A percentile compares a stretch with the other conserved stretches of the same genome.
phyloP scores from a whole-genome alignment of 2,329 filamentous ascomycete species.

The Hymenoscyphus albidus region DNA sequence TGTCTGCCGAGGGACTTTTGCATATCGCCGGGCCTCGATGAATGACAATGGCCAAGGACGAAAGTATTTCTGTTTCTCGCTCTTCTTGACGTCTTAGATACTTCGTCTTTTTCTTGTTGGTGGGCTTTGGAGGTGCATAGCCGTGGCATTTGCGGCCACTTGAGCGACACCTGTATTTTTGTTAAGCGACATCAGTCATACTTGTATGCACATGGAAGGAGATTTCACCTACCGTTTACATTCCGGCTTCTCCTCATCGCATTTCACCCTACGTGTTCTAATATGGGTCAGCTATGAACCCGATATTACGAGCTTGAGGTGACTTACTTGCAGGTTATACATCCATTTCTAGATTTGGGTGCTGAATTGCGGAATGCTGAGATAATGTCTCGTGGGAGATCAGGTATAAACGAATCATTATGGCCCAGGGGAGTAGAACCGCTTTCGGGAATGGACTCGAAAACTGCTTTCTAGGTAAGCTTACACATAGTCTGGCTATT shows the following conservation, averaged over 20 bases:
- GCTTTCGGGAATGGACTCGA: not conserved
- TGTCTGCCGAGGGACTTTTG: slow-evolving; percentile 7
- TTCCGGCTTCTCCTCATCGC: slow-evolving; percentile 23
- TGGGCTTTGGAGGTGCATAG: slow-evolving; percentile 12
- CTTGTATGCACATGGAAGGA: too few relatives aligned
- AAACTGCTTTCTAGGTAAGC: not conserved
- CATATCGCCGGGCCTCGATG: not conserved
- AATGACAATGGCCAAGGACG: not conserved
- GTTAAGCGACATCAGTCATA: not conserved
- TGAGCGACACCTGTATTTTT: slow-evolving; percentile 4
- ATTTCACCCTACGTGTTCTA: slow-evolving; percentile 23
- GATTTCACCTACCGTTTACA: slow-evolving; percentile 13
- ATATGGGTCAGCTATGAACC: not conserved
- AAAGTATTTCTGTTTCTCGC: not conserved
- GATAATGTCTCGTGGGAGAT: slow-evolving; percentile 11
- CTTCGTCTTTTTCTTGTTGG: not conserved
- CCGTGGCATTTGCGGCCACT: slow-evolving; percentile 22
- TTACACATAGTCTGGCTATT: not conserved
- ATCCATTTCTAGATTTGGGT: slow-evolving; percentile 12
- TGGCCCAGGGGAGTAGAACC: not conserved
- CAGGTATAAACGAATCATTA: not conserved
- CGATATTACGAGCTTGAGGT: not conserved
- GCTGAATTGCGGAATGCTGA: slow-evolving; percentile 2
- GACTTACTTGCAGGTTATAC: slow-evolving; percentile 18
- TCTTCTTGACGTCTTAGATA: not conserved